These are phyloP conservation scores for Solanum lycopersicoides DNA, from an alignment of 257 asterid species.

Conservation along the genomic window DNA sequence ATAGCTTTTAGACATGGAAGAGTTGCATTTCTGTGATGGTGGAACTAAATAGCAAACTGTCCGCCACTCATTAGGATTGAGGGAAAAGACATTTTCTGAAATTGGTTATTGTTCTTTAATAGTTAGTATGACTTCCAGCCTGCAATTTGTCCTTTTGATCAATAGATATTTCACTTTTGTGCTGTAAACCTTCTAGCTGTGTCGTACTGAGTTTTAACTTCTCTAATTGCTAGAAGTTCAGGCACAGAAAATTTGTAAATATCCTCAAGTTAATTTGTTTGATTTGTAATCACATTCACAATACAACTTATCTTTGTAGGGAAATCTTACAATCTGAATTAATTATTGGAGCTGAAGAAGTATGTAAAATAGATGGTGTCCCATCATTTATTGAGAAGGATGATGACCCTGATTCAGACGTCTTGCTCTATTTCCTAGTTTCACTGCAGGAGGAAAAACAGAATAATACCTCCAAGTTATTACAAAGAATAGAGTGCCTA, in stretches of 20 bases:
- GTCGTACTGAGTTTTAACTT: not conserved
- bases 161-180: not conserved
- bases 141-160: not conserved
- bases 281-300: not conserved
- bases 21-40: not conserved
- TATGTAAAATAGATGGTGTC: slow-evolving; percentile 10
- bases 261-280: not conserved
- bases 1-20: not conserved
- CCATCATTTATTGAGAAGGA: slow-evolving; percentile 1
- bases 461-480: slow-evolving; percentile 6
- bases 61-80: not conserved
- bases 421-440: slow-evolving; percentile 34
- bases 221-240: not conserved
- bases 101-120: not conserved
- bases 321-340: slow-evolving; percentile 38
- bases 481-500: slow-evolving; percentile 15
- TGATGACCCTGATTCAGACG: slow-evolving; percentile 25
- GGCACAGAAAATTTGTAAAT: not conserved
- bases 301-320: slow-evolving; percentile 9
- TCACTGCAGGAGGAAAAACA: slow-evolving; percentile 18
- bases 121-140: not conserved
- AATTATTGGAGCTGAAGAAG: slow-evolving; percentile 9
- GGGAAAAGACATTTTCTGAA: not conserved
- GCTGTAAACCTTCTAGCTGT: not conserved
- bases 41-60: not conserved